phyloP scores from a whole-genome alignment of 345 rosid species.

The Passiflora organensis region DNA sequence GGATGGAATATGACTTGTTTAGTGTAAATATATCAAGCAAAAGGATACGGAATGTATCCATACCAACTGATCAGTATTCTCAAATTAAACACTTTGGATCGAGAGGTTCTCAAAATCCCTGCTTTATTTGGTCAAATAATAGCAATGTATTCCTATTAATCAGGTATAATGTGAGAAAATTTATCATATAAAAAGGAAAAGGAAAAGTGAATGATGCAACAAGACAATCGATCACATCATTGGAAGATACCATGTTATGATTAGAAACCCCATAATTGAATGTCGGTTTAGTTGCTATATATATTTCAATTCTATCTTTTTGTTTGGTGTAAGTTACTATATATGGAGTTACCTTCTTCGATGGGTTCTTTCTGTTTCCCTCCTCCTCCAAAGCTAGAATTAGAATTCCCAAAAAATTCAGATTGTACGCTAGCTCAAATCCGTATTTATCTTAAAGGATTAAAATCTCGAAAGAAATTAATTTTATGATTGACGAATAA shows the following conservation, averaged over 20 bases:
- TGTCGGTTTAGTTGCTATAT: background rate
- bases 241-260: constrained; percentile 10
- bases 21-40: too few relatives aligned
- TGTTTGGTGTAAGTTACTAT: background rate
- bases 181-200: too few relatives aligned
- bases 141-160: too few relatives aligned
- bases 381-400: background rate
- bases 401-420: background rate
- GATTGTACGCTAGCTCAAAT: too few relatives aligned
- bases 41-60: too few relatives aligned
- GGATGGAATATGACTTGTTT: background rate
- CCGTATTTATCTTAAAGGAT: too few relatives aligned
- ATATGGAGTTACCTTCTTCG: background rate
- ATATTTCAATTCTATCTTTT: constrained; percentile 8
- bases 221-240: background rate
- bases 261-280: background rate
- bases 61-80: too few relatives aligned
- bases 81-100: too few relatives aligned
- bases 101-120: too few relatives aligned
- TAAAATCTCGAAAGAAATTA: background rate
- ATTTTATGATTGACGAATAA: too few relatives aligned
- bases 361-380: background rate
- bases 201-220: background rate
- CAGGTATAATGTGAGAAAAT: too few relatives aligned
- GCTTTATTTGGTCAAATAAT: too few relatives aligned